These are phyloP conservation scores for Dillenia turbinata DNA, from an alignment of 164 flowering plant species.

Conservation along the genomic window DNA sequence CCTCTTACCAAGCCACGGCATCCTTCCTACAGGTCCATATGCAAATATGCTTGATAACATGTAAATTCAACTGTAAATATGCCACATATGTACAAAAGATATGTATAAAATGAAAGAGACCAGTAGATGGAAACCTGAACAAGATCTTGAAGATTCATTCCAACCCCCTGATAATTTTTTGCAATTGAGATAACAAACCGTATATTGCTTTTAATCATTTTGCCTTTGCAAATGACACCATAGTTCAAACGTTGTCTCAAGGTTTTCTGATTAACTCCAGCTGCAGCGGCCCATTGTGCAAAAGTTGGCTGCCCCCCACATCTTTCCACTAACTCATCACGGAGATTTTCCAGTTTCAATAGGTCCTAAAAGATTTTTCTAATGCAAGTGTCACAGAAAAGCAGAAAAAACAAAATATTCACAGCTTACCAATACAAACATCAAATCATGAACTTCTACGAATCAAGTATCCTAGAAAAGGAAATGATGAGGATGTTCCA, in stretches of 20 bases:
- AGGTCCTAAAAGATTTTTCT: conserved; percentile 48
- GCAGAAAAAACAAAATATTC: no score
- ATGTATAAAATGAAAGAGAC: not conserved
- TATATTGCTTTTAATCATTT: conserved; percentile 90
- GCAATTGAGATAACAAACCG: conserved; percentile 95
- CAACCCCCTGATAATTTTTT: conserved; percentile 83
- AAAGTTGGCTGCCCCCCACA: conserved; percentile 65
- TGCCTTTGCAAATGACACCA: conserved; percentile 76
- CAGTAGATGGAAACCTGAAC: conserved; percentile 65
- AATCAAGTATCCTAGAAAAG: no score
- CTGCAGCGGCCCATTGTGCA: conserved; percentile 91
- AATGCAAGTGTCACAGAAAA: no score
- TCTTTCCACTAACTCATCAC: conserved; percentile 55
- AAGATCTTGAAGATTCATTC: conserved; percentile 91
- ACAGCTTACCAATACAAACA: not conserved
- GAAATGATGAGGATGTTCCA: no score
- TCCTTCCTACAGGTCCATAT: conserved; percentile 61
- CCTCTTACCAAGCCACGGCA: conserved; percentile 87
- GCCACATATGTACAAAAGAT: not conserved
- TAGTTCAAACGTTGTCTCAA: conserved; percentile 61
- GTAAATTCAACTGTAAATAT: not conserved
- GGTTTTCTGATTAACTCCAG: conserved; percentile 72
- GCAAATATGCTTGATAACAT: not conserved
- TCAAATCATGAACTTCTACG: not conserved
- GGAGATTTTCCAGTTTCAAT: conserved; percentile 70